phyloP scores from a whole-genome alignment of 106 monocot genomes.

The Allium cepa region DNA sequence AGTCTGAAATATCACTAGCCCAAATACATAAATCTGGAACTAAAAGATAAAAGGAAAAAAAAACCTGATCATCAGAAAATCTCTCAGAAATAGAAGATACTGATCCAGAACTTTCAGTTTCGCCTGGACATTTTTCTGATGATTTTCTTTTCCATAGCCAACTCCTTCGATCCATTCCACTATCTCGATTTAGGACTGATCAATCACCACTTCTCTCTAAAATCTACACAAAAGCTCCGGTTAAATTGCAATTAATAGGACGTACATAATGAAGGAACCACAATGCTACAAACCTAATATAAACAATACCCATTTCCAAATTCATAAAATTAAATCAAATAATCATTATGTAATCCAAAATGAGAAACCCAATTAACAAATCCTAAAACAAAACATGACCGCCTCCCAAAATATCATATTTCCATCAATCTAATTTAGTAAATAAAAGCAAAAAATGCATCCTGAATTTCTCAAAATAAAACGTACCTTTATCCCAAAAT shows the following conservation, averaged over 20 bases:
- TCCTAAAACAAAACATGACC: too few species aligned
- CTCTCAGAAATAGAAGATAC: conserved; percentile 45
- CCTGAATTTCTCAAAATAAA: not conserved
- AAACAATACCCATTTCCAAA: not conserved
- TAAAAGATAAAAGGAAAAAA: not conserved
- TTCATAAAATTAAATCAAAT: not conserved
- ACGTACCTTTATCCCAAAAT: conserved; percentile 10
- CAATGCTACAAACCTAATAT: too few species aligned
- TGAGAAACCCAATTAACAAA: too few species aligned
- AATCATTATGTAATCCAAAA: too few species aligned
- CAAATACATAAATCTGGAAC: too few species aligned
- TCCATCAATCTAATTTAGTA: too few species aligned
- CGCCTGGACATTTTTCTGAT: conserved; percentile 53
- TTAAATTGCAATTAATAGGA: too few species aligned
- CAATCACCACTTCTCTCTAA: not conserved
- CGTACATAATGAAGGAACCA: too few species aligned
- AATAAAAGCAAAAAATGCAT: too few species aligned
- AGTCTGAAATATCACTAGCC: too few species aligned
- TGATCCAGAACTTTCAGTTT: conserved; percentile 76
- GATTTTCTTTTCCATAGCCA: conserved; percentile 61
- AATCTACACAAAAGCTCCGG: too few species aligned
- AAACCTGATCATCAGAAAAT: conserved; percentile 70
- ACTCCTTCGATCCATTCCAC: conserved; percentile 50
- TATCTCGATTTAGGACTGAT: not conserved
- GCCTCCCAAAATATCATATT: too few species aligned